Conservation (phyloP, 768 basidiomycete species). For the Amanita pseudoporphyria region DNA sequence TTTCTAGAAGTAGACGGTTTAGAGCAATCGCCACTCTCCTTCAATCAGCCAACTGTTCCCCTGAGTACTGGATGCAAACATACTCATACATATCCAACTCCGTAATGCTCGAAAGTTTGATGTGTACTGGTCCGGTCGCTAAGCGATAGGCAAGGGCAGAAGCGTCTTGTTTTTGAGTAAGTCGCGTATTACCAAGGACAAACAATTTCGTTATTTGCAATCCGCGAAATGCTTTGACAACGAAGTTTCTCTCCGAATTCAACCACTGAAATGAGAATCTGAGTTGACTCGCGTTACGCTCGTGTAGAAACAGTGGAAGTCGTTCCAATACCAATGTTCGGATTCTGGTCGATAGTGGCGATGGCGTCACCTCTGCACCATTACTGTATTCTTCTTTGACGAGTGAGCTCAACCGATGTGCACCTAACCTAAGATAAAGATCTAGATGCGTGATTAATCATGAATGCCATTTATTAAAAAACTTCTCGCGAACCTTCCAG, state of each 20-base stretch:
- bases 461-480: background rate
- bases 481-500: slow-evolving; percentile 53
- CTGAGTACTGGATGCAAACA: slow-evolving; percentile 22
- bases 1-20: slow-evolving; percentile 69
- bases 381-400: slow-evolving; percentile 73
- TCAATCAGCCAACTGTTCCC: background rate
- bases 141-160: slow-evolving; percentile 60
- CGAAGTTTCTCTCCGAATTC: slow-evolving; percentile 50
- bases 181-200: slow-evolving; percentile 36
- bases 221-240: slow-evolving; percentile 60
- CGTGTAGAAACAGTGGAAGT: slow-evolving; percentile 85
- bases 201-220: slow-evolving; percentile 55
- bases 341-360: slow-evolving; percentile 39
- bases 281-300: slow-evolving; percentile 63
- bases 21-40: slow-evolving; percentile 76
- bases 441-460: slow-evolving; percentile 25
- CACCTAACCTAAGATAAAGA: slow-evolving; percentile 74
- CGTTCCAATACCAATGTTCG: slow-evolving; percentile 68
- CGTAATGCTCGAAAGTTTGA: slow-evolving; percentile 70
- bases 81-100: slow-evolving; percentile 90
- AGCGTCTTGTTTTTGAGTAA: slow-evolving; percentile 52
- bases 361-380: slow-evolving; percentile 37
- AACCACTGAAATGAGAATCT: slow-evolving; percentile 61
- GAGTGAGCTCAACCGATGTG: slow-evolving; percentile 57
- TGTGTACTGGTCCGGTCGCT: slow-evolving; percentile 48